Percentiles rank a stretch among this genome's conserved stretches.
These are phyloP conservation scores for Afroboletus lepidellus DNA, from an alignment of 1,284 basidiomycete species.

Conservation along the genomic window DNA sequence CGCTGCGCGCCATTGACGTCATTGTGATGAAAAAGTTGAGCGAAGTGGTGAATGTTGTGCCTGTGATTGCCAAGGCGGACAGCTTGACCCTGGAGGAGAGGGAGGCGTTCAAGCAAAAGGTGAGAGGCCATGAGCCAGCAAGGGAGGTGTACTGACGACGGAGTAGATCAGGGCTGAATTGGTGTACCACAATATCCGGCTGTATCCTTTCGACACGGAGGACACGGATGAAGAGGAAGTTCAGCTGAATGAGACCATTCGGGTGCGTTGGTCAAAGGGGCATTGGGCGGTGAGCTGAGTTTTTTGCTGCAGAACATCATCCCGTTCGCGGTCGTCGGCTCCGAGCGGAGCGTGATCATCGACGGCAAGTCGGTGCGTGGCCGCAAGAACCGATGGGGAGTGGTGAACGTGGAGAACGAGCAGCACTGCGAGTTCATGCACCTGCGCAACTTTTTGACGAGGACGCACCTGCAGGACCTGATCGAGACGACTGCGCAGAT, in stretches of 20 bases:
- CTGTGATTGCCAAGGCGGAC: conserved; percentile 98
- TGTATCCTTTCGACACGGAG: conserved; percentile 97
- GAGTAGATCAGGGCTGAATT: conserved; percentile 88
- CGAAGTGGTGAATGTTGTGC: conserved; percentile 98
- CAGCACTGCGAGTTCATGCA: conserved; percentile 98
- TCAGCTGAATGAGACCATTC: conserved; percentile 86
- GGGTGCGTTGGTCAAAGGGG: conserved; percentile 51
- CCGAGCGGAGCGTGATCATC: conserved; percentile 90
- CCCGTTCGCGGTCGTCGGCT: conserved; percentile 96
- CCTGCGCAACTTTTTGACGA: conserved; percentile 93
- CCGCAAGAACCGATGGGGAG: conserved; percentile 96
- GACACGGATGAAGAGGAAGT: conserved; percentile 93
- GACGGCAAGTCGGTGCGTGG: conserved; percentile 95
- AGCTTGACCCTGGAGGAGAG: conserved; percentile 92
- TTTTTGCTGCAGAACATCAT: conserved; percentile 70
- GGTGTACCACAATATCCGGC: conserved; percentile 87
- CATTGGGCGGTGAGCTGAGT: conserved; percentile 2
- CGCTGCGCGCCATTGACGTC: conserved; percentile 91
- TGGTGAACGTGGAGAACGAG: conserved; percentile 97
- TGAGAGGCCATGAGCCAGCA: conserved; percentile 28
- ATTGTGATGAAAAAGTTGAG: conserved; percentile 99
- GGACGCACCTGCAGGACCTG: conserved; percentile 96
- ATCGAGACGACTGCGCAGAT: conserved; percentile 99
- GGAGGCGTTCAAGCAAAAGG: conserved; percentile 90
- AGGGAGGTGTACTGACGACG: conserved; percentile 4